Evolutionary conservation across 768 basidiomycete species (phyloP), one percentile per base, ranked within the genome.

Genomic region (Leccinellum luteum): DNA sequence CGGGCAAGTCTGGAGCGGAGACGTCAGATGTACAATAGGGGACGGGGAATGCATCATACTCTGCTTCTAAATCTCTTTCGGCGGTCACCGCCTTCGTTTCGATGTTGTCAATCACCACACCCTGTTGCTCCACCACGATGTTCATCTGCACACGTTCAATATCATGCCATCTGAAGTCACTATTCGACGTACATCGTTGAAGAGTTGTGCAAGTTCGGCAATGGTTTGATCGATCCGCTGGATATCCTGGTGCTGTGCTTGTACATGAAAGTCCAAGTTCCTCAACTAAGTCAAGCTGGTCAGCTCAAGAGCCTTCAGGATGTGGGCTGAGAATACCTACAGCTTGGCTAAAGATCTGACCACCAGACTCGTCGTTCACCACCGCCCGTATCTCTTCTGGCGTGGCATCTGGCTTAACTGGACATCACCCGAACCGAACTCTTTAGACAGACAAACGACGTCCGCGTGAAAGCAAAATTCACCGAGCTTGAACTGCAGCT

Each of bases 181-280:
- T 15, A 14, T 7, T 54, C 1, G 38, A 77, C 85, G 43, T 55
- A 93, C 92, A 70, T 99, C 96, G 69, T 93, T 94, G 79, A 98
- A 97, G 65, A 98, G 78, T 68, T 96, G 93, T 10, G 94, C 94
- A 47, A 98, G 83, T 74, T 98, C 93, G 17, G 85, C 87, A 47
- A 98, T 77, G 10, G 94, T 98, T 75, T 83, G 83, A 73, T 98
- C 95, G 66, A 99, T 98, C 67, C 89, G 88, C 74, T 93, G 87
- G 73, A 99, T 92, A 64, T 99, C 95, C 71, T 89, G 90, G 68
- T 98, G 94, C 58, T 96, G 87, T 66, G 89, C 90, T 76, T 98
- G 96, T n/a, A 97, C 94, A 64, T 89, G 90, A 19, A 91, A 89
- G 73, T 89, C 91, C 48, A 92, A 92, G 75, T 84, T 90, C 78